Percentiles rank a stretch among this genome's conserved stretches.
These are phyloP conservation scores for Sugiyamaella neomexicana DNA, from an alignment of 1,139 yeast genomes.

Conservation along the genomic window DNA sequence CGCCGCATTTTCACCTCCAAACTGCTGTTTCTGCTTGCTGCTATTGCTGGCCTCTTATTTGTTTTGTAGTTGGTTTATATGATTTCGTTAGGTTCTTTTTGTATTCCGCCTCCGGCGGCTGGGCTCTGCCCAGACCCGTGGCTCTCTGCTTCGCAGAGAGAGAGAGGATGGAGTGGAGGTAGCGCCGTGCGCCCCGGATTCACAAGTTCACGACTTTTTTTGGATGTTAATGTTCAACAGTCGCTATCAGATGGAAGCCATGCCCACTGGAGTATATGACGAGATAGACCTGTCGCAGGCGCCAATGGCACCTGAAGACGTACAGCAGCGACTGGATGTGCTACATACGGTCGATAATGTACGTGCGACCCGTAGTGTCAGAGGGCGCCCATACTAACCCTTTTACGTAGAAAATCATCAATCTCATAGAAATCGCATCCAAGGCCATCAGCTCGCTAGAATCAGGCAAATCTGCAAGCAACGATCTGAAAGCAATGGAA, in stretches of 20 bases:
- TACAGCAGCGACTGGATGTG: constrained; percentile 42
- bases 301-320: constrained; percentile 39
- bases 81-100: neutral
- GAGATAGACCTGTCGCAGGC: constrained; percentile 32
- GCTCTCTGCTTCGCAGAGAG: neutral
- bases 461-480: constrained; percentile 40
- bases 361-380: too few relatives aligned
- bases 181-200: constrained; percentile 1
- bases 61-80: constrained; percentile 9
- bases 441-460: constrained; percentile 43
- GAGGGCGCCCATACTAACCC: too few relatives aligned
- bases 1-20: constrained; percentile 22
- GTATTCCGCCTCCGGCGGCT: neutral
- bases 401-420: constrained; percentile 41
- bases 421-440: constrained; percentile 44
- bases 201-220: neutral
- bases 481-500: constrained; percentile 33
- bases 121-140: neutral
- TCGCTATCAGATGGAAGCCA: neutral
- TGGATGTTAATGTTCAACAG: neutral
- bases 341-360: constrained; percentile 43
- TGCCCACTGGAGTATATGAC: constrained; percentile 24
- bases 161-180: neutral
- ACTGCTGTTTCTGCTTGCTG: constrained; percentile 15
- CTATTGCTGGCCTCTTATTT: constrained; percentile 16